Conservation (phyloP, 192 early-diverging fungal species). For the Geosiphon pyriformis region DNA sequence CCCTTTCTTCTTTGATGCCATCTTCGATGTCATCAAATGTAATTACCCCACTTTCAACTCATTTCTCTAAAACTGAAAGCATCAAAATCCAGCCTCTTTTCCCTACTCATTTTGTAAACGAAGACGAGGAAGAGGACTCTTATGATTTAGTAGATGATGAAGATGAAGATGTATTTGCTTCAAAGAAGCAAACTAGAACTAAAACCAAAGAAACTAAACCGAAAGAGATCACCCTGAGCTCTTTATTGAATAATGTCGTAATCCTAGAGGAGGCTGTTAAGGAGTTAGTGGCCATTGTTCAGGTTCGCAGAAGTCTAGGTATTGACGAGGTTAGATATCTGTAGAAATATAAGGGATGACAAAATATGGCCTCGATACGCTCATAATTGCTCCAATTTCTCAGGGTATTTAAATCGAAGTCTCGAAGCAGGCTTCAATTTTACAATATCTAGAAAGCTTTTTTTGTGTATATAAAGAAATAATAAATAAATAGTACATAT, state of each 20-base stretch:
- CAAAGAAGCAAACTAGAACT: slow-evolving; percentile 30
- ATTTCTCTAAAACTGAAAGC: slow-evolving; percentile 34
- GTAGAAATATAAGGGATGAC: slow-evolving; percentile 22
- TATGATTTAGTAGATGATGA: slow-evolving; percentile 23
- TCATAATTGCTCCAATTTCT: not conserved
- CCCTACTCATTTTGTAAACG: slow-evolving; percentile 48
- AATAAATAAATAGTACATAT: not conserved
- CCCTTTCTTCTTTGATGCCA: slow-evolving; percentile 9
- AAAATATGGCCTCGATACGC: not conserved
- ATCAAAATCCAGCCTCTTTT: slow-evolving; percentile 52
- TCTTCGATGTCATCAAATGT: slow-evolving; percentile 16
- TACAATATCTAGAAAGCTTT: not conserved
- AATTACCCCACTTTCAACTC: slow-evolving; percentile 21
- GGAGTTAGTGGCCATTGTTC: slow-evolving; percentile 80
- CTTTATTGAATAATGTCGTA: slow-evolving; percentile 84
- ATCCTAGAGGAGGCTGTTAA: slow-evolving; percentile 90
- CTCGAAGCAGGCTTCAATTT: no score
- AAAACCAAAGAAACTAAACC: slow-evolving; percentile 28
- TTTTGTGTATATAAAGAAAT: not conserved
- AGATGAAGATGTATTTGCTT: slow-evolving; percentile 32
- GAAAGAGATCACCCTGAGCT: slow-evolving; percentile 48
- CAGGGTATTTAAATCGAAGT: not conserved
- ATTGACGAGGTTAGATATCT: slow-evolving; percentile 57
- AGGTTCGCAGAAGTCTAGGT: slow-evolving; percentile 70
- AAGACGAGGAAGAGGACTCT: slow-evolving; percentile 39